These are phyloP conservation scores for Neohortaea acidophila DNA, from an alignment of 495 filamentous ascomycete species.

Conservation along the genomic window DNA sequence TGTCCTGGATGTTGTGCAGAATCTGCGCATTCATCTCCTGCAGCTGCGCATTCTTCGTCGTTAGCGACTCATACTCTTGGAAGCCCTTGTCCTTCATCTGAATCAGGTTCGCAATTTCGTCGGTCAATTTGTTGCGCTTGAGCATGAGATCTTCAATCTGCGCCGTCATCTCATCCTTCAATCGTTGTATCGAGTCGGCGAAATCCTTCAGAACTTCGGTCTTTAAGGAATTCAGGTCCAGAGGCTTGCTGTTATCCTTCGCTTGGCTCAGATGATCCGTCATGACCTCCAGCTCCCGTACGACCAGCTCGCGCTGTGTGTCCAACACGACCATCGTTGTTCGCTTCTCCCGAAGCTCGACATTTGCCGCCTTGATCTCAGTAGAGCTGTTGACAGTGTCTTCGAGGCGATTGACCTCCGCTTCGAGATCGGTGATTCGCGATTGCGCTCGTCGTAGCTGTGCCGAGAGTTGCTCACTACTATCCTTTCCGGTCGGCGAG, in stretches of 20 bases:
- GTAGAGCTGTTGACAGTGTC: constrained; percentile 47
- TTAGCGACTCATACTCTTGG: constrained; percentile 88
- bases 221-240: constrained; percentile 40
- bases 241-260: constrained; percentile 38
- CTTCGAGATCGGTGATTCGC: constrained; percentile 68
- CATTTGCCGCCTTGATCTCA: constrained; percentile 71
- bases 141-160: constrained; percentile 74
- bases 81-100: constrained; percentile 79
- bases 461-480: constrained; percentile 53
- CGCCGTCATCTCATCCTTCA: constrained; percentile 64
- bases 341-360: constrained; percentile 78
- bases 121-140: constrained; percentile 62
- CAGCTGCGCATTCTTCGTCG: constrained; percentile 82
- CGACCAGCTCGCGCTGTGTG: constrained; percentile 84
- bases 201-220: constrained; percentile 78
- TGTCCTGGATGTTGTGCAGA: constrained; percentile 81
- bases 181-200: constrained; percentile 65
- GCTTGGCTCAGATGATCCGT: constrained; percentile 58
- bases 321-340: constrained; percentile 94
- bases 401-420: constrained; percentile 37
- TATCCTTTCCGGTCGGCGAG: constrained; percentile 52
- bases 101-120: constrained; percentile 65
- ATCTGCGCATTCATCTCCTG: constrained; percentile 89
- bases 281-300: constrained; percentile 78
- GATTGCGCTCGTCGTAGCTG: constrained; percentile 71